These are phyloP conservation scores for Ampelomyces quisqualis DNA, from an alignment of 2,329 filamentous ascomycete species.

Conservation along the genomic window DNA sequence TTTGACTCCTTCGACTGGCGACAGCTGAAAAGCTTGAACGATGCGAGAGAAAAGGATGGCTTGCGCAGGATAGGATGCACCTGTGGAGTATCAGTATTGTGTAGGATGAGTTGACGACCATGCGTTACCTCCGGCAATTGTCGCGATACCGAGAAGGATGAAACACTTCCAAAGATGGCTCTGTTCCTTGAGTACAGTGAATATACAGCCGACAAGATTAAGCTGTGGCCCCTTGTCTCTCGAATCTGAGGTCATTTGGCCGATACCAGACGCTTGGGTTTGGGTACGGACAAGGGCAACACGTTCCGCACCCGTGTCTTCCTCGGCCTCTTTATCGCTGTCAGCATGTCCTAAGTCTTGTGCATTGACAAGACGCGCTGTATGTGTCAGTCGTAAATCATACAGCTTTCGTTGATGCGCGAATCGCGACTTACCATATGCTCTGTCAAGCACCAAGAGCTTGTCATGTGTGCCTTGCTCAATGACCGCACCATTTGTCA, in stretches of 20 bases:
- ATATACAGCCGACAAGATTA: conserved; percentile 30
- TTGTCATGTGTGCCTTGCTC: conserved; percentile 88
- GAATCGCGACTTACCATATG: conserved; percentile 59
- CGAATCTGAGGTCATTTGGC: conserved; percentile 21
- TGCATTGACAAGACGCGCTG: conserved; percentile 60
- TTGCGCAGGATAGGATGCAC: conserved; percentile 51
- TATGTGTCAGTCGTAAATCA: background rate
- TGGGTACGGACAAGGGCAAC: conserved; percentile 29
- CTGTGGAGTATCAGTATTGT: no score
- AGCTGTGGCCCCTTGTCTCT: conserved; percentile 31
- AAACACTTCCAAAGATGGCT: conserved; percentile 43
- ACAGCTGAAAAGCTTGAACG: conserved; percentile 51
- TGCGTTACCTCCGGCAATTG: conserved; percentile 33
- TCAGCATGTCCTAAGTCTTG: conserved; percentile 48
- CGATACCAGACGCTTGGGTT: conserved; percentile 28
- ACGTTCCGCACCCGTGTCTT: conserved; percentile 20
- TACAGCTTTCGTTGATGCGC: background rate
- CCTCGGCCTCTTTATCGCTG: conserved; percentile 17
- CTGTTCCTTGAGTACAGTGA: conserved; percentile 34
- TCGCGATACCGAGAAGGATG: conserved; percentile 28
- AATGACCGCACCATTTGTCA: conserved; percentile 76
- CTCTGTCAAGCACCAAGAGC: conserved; percentile 69
- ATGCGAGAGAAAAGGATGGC: conserved; percentile 54
- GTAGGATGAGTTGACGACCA: no score
- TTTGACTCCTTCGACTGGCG: conserved; percentile 41